Conservation (phyloP, 495 filamentous ascomycete species). For the Aspergillus olivimuriae region DNA sequence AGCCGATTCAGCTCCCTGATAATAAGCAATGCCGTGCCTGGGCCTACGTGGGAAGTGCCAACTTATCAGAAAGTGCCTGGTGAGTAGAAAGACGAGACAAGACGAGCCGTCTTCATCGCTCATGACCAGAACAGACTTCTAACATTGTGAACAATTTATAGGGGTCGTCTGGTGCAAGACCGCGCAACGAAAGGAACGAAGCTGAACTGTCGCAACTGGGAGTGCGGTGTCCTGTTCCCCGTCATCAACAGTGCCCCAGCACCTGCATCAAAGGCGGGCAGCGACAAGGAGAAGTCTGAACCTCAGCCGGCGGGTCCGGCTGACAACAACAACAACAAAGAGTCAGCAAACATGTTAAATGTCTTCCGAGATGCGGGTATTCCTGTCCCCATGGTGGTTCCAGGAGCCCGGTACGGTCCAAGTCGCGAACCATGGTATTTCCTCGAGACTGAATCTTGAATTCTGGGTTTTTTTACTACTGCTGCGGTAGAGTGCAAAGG, state of each 20-base stretch:
- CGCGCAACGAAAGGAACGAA: slow-evolving; percentile 56
- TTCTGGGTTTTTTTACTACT: no score
- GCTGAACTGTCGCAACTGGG: slow-evolving; percentile 89
- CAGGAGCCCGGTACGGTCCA: slow-evolving; percentile 42
- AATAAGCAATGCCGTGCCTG: slow-evolving; percentile 43
- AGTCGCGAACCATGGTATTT: slow-evolving; percentile 53
- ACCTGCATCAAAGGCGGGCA: not conserved
- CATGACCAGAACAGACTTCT: not conserved
- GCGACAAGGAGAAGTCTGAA: no score
- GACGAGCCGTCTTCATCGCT: not conserved
- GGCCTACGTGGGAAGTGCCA: slow-evolving; percentile 89
- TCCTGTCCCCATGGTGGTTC: slow-evolving; percentile 67
- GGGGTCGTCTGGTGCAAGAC: slow-evolving; percentile 70
- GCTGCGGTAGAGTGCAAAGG: no score
- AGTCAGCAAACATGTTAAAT: slow-evolving; percentile 16
- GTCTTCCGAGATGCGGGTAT: slow-evolving; percentile 53
- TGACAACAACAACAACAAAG: no score
- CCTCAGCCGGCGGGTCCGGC: no score
- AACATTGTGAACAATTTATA: slow-evolving; percentile 12
- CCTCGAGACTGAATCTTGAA: no score
- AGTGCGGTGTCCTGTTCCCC: slow-evolving; percentile 80
- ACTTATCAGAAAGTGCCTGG: slow-evolving; percentile 90
- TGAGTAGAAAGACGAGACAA: no score
- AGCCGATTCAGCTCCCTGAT: slow-evolving; percentile 21
- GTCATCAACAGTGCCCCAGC: slow-evolving; percentile 13